Evolutionary conservation across 1,284 basidiomycete genomes (phyloP).

Genomic region (Bondarzewia mesenterica): DNA sequence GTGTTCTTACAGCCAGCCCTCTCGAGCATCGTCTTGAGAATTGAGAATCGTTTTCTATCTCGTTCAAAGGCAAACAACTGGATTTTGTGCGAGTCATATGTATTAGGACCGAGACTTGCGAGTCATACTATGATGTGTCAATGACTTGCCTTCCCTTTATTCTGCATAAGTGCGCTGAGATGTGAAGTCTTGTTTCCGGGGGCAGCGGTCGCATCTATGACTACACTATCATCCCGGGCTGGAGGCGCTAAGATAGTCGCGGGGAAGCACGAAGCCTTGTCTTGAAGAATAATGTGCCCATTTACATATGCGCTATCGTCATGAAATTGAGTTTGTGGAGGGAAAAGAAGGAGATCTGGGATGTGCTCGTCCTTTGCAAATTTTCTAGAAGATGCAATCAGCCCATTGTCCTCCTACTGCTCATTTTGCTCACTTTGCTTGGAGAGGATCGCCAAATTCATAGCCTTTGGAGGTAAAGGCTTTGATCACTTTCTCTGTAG

Average conservation of each 20-base stretch:
- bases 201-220: constrained; percentile 93
- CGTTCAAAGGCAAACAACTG: constrained; percentile 85
- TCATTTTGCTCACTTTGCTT: constrained; percentile 30
- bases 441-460: constrained; percentile 39
- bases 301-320: constrained; percentile 55
- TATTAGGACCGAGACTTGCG: neutral
- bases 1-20: constrained; percentile 79
- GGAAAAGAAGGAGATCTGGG: constrained; percentile 73
- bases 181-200: constrained; percentile 99
- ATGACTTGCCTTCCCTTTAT: constrained; percentile 60
- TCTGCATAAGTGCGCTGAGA: constrained; percentile 80
- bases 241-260: constrained; percentile 74
- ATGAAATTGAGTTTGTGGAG: constrained; percentile 54
- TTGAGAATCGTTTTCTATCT: constrained; percentile 71
- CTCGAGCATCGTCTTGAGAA: constrained; percentile 75
- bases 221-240: constrained; percentile 37
- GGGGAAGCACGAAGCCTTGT: constrained; percentile 97
- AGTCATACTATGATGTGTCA: neutral
- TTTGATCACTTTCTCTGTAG: constrained; percentile 48
- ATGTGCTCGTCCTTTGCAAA: constrained; percentile 77
- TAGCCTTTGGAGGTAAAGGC: constrained; percentile 50
- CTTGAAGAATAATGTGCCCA: constrained; percentile 89
- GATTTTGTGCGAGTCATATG: neutral
- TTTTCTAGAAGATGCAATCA: constrained; percentile 21
- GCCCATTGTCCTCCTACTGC: constrained; percentile 17